Conservation (phyloP, 805 yeast species). For the Starmerella floricola region DNA sequence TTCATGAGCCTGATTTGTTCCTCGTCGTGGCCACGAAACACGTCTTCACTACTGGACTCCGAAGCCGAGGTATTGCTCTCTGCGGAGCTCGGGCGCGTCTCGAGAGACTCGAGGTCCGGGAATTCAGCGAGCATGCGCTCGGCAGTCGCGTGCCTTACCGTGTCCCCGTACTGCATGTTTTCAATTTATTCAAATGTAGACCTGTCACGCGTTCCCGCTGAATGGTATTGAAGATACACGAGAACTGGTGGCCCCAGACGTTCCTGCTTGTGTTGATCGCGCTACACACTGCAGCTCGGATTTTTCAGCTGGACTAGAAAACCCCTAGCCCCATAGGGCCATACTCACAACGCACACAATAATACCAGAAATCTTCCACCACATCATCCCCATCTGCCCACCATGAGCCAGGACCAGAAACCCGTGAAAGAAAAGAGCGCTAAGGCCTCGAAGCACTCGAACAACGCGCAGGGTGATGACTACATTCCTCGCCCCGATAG, state of each 20-base stretch:
- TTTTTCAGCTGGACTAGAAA: conserved; percentile 3
- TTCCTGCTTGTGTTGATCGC: no score
- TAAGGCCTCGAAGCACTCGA: background rate
- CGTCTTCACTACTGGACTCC: conserved; percentile 25
- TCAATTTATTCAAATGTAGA: background rate
- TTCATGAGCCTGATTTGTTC: conserved; percentile 94
- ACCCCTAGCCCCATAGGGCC: background rate
- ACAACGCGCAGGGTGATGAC: conserved; percentile 8
- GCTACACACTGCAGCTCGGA: background rate
- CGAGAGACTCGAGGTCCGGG: conserved; percentile 25
- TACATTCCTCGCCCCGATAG: conserved; percentile 25
- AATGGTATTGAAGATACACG: no score
- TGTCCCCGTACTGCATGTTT: conserved; percentile 16
- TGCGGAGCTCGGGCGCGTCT: conserved; percentile 22
- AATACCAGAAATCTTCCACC: background rate
- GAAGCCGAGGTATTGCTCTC: no score
- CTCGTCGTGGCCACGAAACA: conserved; percentile 80
- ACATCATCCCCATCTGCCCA: background rate
- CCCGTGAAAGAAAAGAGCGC: background rate
- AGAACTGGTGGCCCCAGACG: no score
- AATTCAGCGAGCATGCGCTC: conserved; percentile 22
- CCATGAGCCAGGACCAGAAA: conserved; percentile 1
- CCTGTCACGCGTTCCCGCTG: no score
- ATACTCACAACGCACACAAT: background rate
- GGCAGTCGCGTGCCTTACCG: conserved; percentile 19